Evolutionary conservation across 2,329 filamentous ascomycete genomes (phyloP), one percentile per base, ranked within the genome.

Genomic region (Cladorrhinum sp.): DNA sequence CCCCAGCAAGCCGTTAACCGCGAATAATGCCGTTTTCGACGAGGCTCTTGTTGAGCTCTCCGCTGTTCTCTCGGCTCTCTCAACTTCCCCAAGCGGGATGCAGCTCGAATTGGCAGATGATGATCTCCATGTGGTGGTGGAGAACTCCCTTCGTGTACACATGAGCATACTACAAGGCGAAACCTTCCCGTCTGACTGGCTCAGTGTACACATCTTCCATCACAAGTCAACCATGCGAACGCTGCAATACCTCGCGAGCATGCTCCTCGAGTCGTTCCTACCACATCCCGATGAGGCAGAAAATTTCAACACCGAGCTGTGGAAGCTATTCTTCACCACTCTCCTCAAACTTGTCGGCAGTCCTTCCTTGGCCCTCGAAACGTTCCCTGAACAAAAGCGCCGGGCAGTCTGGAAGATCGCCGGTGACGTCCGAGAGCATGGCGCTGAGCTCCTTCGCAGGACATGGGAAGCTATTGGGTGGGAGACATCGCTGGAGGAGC

Each of bases 321-420:
- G 95, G 95, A 93, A 94, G 66, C 81, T 89, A 30, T 97, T 96
- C 77, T 97, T 99, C 72, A 89, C 88, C 18, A 94, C 92, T 0
- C 79, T 99, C 28, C 81, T 99, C 26, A 92, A 91, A 71, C 86
- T 98, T 2, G 91, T 99, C 2, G 91, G 91, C 4, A 97, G 92
- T 70, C 87, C 93, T 36, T 91, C 89, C 0, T 82, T 99, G 20
- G 93, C 95, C 0, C 82, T 99, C 39, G 95, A 99, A 73, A 96
- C 93, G 0, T 98, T 97, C 71, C 92, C 95, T 0, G 96, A 99
- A 73, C 95, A 99, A 76, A 99, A 98, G 77, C 83, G 95, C 51
- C 82, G 95, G 59, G 94, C 95, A 0, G 94, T 98, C 1, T 99
- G 96, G 95, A 99, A 98, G 77, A 97, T 99, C 72, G 95, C 94